Conservation (phyloP, 2,329 filamentous ascomycete species). For the Salinomyces thailandicus region DNA sequence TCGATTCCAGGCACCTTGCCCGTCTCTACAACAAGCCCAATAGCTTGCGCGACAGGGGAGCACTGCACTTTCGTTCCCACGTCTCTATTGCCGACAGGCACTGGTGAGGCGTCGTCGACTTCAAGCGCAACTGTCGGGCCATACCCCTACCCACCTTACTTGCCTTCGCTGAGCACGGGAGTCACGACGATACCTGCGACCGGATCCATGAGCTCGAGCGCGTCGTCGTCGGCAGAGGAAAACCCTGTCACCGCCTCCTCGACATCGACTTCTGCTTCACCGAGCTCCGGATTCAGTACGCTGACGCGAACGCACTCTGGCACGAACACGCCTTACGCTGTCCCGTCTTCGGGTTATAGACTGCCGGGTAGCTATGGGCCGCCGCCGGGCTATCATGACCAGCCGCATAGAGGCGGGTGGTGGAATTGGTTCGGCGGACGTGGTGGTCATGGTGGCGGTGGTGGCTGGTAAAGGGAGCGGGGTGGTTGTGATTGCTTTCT, state of each 20-base stretch:
- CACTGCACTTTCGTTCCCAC: conserved; percentile 2
- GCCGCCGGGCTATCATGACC: conserved; percentile 6
- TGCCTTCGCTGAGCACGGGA: not conserved
- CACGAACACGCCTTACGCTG: conserved; percentile 9
- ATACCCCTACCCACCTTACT: not conserved
- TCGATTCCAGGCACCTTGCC: not conserved
- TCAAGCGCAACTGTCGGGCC: not conserved
- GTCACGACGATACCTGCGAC: not conserved
- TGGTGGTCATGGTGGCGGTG: not conserved
- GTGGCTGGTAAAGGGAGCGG: not conserved
- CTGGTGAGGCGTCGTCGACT: not conserved
- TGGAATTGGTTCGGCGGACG: conserved; percentile 4
- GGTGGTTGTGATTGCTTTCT: too few relatives aligned
- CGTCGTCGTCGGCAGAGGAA: not conserved
- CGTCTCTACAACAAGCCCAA: not conserved
- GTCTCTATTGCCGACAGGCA: conserved; percentile 2
- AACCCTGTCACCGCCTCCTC: not conserved
- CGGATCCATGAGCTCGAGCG: not conserved
- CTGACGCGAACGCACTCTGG: conserved; percentile 1
- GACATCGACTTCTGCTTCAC: not conserved
- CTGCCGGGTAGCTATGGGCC: conserved; percentile 5
- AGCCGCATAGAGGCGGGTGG: not conserved
- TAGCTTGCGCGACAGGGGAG: not conserved
- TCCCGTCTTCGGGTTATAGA: conserved; percentile 6
- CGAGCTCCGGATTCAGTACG: conserved; percentile 7